Evolutionary conservation across 1,139 yeast genomes (phyloP).

Genomic region (Geotrichum histeridarum): DNA sequence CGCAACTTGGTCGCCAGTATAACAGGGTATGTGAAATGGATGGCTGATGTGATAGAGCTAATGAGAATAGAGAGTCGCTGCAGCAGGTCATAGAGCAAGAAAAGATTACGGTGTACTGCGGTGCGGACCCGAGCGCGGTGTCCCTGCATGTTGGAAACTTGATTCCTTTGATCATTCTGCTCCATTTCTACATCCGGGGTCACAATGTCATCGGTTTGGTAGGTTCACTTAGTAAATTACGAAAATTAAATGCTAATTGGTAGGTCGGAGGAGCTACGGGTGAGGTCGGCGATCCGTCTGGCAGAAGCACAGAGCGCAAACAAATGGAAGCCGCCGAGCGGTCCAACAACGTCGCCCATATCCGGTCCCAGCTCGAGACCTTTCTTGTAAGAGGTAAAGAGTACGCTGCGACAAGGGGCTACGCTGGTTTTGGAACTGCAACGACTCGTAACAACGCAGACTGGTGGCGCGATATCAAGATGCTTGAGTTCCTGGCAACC

Average conservation of each 20-base stretch:
- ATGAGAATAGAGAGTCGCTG: conserved; percentile 30
- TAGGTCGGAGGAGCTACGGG: conserved; percentile 97
- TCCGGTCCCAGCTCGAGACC: conserved; percentile 54
- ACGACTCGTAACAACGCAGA: conserved; percentile 56
- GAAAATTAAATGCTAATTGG: background rate
- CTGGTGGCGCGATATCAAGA: conserved; percentile 80
- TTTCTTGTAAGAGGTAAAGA: conserved; percentile 62
- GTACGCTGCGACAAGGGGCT: conserved; percentile 55
- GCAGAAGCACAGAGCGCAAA: conserved; percentile 70
- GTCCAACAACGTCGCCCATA: conserved; percentile 52
- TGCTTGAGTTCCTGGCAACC: conserved; percentile 70
- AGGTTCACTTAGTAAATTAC: background rate
- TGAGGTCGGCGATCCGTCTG: conserved; percentile 94
- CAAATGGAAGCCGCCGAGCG: conserved; percentile 51
- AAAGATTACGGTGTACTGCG: conserved; percentile 68
- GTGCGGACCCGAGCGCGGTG: conserved; percentile 93
- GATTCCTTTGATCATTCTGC: conserved; percentile 74
- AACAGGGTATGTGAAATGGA: background rate
- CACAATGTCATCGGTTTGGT: conserved; percentile 67
- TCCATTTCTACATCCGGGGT: conserved; percentile 81
- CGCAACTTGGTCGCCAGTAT: background rate
- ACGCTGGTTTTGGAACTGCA: conserved; percentile 40
- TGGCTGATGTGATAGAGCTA: background rate
- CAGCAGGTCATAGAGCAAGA: conserved; percentile 40
- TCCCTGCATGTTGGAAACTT: conserved; percentile 89